Base-by-base conservation (phyloP, 305 asterid species). In the Lippia alba region DNA sequence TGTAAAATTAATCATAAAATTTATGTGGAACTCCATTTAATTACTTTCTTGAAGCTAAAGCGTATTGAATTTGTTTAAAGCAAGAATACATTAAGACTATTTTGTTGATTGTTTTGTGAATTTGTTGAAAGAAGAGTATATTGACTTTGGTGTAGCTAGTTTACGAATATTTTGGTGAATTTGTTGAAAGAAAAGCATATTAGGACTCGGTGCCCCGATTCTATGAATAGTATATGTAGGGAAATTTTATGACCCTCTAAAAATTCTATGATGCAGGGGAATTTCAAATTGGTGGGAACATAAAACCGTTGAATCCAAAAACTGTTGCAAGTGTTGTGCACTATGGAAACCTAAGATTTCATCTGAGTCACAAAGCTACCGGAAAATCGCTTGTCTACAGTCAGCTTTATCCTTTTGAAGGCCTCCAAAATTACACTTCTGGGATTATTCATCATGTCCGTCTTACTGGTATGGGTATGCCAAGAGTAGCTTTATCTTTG, bases 401-500 rank as follows among this genome's bases (percentile, higher is more conserved):
- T 46, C 99, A 94, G 61, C 91, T 91, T 17, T 94, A 94, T 76
- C 96, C 97, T 49, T 94, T 80, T 62, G 72, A 86, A 71, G 95
- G 97, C 58, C 86, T 94, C 74, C 81, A 76, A 72, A 94, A 94
- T 70, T 94, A 94, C 85, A 88, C 97, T 62, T 91, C 99, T 5
- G 96, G 99, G 63, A 88, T 89, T 64, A 89, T 94, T 55, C 99
- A 94, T 79, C 99, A 91, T 64, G 96, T 82, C 56, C 96, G 86
- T 55, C 94, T 94, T 62, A 85, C 86, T 36, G 99, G 97, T 91
- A 81, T 55, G 69, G 99, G 97, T 91, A 81, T 55, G 69, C 9
- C 41, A 32, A 40, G 30, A 51, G 56, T 62, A 16, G 45, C 58
- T 41, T 19, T 49, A 53, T 63, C 6, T 46, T 44, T 50, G 24